Conservation (phyloP, 495 filamentous ascomycete species). For the Xylaria longipes region DNA sequence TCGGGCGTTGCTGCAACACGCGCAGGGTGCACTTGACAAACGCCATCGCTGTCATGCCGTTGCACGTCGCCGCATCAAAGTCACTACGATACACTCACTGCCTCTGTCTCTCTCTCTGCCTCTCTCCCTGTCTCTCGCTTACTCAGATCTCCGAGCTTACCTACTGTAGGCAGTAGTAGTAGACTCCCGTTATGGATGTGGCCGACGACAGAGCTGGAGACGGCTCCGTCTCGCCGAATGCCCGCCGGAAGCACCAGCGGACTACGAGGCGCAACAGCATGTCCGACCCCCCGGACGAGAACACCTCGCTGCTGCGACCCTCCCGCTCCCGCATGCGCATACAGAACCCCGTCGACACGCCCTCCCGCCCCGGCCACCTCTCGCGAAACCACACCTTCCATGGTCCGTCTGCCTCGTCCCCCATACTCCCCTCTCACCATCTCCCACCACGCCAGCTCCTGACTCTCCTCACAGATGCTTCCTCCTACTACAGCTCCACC, state of each 20-base stretch:
- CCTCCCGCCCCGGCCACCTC: conserved; percentile 42
- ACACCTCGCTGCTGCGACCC: conserved; percentile 50
- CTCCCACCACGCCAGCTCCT: conserved; percentile 7
- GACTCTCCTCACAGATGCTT: conserved; percentile 30
- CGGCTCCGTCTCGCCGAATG: conserved; percentile 25
- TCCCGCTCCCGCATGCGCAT: conserved; percentile 51
- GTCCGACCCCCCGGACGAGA: conserved; percentile 52
- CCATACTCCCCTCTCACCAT: not conserved
- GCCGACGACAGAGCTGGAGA: conserved; percentile 20
- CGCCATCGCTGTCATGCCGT: not conserved
- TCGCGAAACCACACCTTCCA: conserved; percentile 57
- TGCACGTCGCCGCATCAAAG: not conserved
- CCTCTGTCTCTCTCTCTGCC: not conserved
- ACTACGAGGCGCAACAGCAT: conserved; percentile 38
- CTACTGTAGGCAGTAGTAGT: too few relatives aligned
- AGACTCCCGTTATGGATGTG: conserved; percentile 27
- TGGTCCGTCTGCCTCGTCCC: conserved; percentile 39
- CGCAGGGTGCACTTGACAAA: not conserved
- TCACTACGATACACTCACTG: not conserved
- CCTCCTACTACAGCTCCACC: conserved; percentile 34
- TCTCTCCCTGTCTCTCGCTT: not conserved
- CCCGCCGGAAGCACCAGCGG: conserved; percentile 31
- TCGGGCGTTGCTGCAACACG: not conserved
- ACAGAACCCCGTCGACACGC: conserved; percentile 46
- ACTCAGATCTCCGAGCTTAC: not conserved